A percentile compares a stretch with the other conserved stretches of the same genome.
Evolutionary conservation across 1,284 basidiomycete genomes (phyloP).

Genomic region (Cryptococcus wingfieldii): DNA sequence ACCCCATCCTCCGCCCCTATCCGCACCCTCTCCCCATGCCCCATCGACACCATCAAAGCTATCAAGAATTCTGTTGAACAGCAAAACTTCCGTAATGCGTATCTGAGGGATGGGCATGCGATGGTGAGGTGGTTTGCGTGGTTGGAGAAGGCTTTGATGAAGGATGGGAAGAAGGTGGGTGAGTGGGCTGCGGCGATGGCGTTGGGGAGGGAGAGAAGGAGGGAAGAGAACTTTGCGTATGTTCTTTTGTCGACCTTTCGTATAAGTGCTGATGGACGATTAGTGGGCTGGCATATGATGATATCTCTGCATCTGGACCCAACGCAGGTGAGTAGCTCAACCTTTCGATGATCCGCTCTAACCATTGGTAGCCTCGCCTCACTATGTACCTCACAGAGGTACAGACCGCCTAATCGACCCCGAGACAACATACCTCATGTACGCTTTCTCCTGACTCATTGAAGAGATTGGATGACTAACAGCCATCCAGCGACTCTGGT

Average conservation of each 20-base stretch:
- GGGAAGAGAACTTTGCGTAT: conserved; percentile 67
- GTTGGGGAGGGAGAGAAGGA: conserved; percentile 71
- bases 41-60: conserved; percentile 72
- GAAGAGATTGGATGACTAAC: background rate
- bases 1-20: conserved; percentile 22
- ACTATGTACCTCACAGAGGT: conserved; percentile 78
- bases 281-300: conserved; percentile 80
- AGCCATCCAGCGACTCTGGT: conserved; percentile 68
- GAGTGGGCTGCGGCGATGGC: conserved; percentile 88
- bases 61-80: conserved; percentile 85
- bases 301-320: conserved; percentile 83
- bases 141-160: conserved; percentile 74
- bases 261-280: background rate
- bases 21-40: conserved; percentile 37
- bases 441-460: conserved; percentile 35
- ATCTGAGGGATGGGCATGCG: conserved; percentile 86
- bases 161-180: conserved; percentile 69
- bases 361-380: conserved; percentile 64
- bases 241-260: conserved; percentile 3
- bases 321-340: conserved; percentile 56
- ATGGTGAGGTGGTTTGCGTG: conserved; percentile 84
- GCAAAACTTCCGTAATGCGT: conserved; percentile 74
- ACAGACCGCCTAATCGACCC: conserved; percentile 68
- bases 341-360: conserved; percentile 4
- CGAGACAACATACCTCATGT: conserved; percentile 85